Evolutionary conservation across 495 filamentous ascomycete species (phyloP).

Genomic region (Aspergillus avenaceus): DNA sequence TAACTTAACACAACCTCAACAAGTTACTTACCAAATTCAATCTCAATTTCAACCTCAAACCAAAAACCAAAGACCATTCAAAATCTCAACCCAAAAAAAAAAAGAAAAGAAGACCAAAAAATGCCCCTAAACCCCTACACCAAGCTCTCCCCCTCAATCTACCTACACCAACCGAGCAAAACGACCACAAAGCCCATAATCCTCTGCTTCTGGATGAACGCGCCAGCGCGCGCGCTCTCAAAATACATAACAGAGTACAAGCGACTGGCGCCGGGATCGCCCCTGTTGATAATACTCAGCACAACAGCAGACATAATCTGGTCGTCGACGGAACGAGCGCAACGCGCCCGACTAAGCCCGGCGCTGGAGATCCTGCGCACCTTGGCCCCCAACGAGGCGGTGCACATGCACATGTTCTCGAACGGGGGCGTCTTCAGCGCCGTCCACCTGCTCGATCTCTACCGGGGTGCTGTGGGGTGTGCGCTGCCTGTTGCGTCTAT

Average conservation of each 20-base stretch:
- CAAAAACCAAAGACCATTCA: no score
- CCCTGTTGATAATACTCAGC: conserved; percentile 38
- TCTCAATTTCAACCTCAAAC: no score
- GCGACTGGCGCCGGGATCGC: conserved; percentile 29
- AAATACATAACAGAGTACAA: conserved; percentile 38
- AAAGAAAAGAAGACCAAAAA: neutral
- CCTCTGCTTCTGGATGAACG: conserved; percentile 45
- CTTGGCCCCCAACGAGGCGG: conserved; percentile 18
- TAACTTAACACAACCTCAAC: no score
- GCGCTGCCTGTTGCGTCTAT: conserved; percentile 31
- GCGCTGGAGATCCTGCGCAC: conserved; percentile 34
- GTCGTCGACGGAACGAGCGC: conserved; percentile 19
- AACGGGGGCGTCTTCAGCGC: conserved; percentile 37
- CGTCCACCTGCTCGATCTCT: conserved; percentile 29
- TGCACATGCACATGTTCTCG: conserved; percentile 42
- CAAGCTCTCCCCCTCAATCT: conserved; percentile 32
- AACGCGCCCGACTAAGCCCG: conserved; percentile 28
- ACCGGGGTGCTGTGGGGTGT: conserved; percentile 25
- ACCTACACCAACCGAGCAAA: conserved; percentile 24
- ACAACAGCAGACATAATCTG: conserved; percentile 35
- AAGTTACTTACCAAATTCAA: no score
- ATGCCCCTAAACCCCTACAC: conserved; percentile 12
- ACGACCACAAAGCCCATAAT: conserved; percentile 23
- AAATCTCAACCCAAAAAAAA: neutral
- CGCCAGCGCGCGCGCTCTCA: conserved; percentile 29